Base-by-base conservation (phyloP, 73 alveolate genomes). In the Paramecium sexaurelia region DNA sequence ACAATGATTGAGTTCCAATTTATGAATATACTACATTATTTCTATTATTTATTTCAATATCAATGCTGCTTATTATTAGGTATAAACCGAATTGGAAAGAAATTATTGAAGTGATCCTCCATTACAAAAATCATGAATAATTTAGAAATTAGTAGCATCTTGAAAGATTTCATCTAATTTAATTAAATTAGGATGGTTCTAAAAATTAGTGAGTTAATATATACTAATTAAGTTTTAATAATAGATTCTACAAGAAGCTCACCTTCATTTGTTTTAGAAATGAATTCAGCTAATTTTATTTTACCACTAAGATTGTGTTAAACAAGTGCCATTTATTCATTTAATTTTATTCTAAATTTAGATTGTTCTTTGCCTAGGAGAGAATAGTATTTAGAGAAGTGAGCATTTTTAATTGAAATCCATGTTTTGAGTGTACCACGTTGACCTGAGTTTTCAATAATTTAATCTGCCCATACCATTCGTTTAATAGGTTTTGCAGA, bases 361-460 rank as follows among this genome's bases (percentile, higher is more conserved):
- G 47, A 61, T 26, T 61, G 45, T 29, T 61, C 83, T 61, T 61
- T 61, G 19, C 11, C 26, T 8, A 61, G 7, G 26, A 61, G 24
- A 15, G 83, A 61, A 61, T 61, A 61, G 47, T 32, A 61, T 61
- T 61, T 61, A 22, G 83, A 61, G 26, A 61, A 61, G 13, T 61
- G 26, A 61, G 45, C 83, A 61, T 61, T 61, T 26, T 61, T 61
- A 1, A 61, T 29, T 4, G 83, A 29, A 61, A 61, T 61, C 83
- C 83, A 61, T 10, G 83, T 61, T 61, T 61, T 61, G 27, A 61
- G 83, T 3, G 83, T 61, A 29, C 83, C 83, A 26, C 83, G 47
- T 29, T 61, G 26, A 29, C 43, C 47, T 10, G 47, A 26, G 26
- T 32, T 61, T 61, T 61, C 83, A 10, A 61, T 8, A 6, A 61